A percentile compares a stretch with the other conserved stretches of the same genome.
These are phyloP conservation scores for Dactylellina drechsleri DNA, from an alignment of 2,329 filamentous ascomycete species.

Conservation along the genomic window DNA sequence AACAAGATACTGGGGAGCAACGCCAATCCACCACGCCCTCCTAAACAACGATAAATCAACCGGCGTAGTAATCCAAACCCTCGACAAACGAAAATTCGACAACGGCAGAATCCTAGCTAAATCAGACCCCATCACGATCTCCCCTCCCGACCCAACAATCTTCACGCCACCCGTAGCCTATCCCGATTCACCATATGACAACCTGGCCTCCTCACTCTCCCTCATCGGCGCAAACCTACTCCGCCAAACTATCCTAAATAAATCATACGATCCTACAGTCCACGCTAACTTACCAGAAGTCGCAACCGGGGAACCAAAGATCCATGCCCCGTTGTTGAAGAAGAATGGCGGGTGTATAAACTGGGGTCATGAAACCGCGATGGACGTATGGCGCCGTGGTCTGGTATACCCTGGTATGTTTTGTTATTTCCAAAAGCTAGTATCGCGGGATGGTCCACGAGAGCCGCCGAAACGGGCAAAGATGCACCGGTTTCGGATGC, in stretches of 20 bases:
- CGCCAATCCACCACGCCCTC: conserved; percentile 86
- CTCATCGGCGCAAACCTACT: conserved; percentile 77
- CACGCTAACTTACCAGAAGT: conserved; percentile 64
- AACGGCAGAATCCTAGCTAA: conserved; percentile 79
- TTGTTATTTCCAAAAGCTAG: conserved; percentile 8
- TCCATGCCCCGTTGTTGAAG: conserved; percentile 61
- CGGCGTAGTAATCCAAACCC: conserved; percentile 86
- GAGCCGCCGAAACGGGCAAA: conserved; percentile 6
- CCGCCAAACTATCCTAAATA: conserved; percentile 70
- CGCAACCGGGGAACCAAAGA: conserved; percentile 63
- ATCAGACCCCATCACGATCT: conserved; percentile 59
- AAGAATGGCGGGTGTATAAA: conserved; percentile 43
- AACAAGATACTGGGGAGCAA: conserved; percentile 78
- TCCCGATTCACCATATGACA: conserved; percentile 66
- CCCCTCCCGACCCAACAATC: not conserved
- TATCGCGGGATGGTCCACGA: not conserved
- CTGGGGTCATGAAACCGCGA: conserved; percentile 22
- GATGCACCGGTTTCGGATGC: conserved; percentile 55
- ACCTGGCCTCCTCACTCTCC: conserved; percentile 69
- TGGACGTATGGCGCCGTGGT: conserved; percentile 22
- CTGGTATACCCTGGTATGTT: conserved; percentile 28
- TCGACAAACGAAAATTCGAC: conserved; percentile 81
- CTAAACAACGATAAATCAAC: conserved; percentile 71
- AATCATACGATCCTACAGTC: conserved; percentile 70
- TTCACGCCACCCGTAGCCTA: conserved; percentile 68